phyloP scores from a whole-genome alignment of 176 grass and related monocot species.

The Otatea glauca region DNA sequence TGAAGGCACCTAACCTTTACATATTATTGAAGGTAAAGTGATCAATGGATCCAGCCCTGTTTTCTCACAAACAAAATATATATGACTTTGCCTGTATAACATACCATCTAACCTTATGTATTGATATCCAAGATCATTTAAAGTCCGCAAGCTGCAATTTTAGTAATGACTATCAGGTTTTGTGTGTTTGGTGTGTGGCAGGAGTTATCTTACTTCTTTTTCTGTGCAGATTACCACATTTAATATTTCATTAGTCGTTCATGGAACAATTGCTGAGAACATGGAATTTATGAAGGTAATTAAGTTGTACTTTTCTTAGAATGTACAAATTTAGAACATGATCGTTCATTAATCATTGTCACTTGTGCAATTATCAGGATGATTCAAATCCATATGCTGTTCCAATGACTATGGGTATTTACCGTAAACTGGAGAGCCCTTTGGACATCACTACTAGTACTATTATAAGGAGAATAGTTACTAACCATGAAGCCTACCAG shows the following conservation, averaged over 20 bases:
- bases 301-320: not conserved
- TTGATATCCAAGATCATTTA: not conserved
- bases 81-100: not conserved
- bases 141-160: conserved; percentile 9
- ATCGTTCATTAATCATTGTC: conserved; percentile 27
- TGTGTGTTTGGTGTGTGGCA: not conserved
- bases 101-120: not conserved
- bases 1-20: not conserved
- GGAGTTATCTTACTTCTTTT: conserved; percentile 25
- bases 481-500: conserved; percentile 97
- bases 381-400: conserved; percentile 88
- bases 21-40: conserved; percentile 3
- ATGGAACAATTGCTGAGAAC: conserved; percentile 86
- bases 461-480: conserved; percentile 95
- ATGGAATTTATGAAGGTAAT: conserved; percentile 75
- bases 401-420: conserved; percentile 81
- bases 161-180: conserved; percentile 16
- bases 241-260: conserved; percentile 78
- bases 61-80: not conserved
- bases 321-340: conserved; percentile 16
- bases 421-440: conserved; percentile 70
- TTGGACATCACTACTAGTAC: conserved; percentile 94
- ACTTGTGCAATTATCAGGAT: conserved; percentile 54
- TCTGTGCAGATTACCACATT: conserved; percentile 81
- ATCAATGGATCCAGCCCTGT: not conserved